Evolutionary conservation across 306 rosid species (phyloP).

Genomic region (Glycine tomentella): DNA sequence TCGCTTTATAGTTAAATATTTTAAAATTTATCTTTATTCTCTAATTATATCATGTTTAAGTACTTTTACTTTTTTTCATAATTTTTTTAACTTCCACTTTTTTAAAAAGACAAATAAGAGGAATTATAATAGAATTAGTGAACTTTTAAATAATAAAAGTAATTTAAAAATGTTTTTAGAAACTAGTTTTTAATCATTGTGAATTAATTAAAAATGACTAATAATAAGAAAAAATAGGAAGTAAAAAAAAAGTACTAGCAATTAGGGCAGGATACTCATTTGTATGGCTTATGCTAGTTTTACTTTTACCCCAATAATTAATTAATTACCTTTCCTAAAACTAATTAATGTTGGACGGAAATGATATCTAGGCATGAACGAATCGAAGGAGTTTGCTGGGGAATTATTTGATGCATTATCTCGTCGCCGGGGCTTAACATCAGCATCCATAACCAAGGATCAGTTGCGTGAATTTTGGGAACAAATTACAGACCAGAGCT

Average conservation of each 20-base stretch:
- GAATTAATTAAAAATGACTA: background rate
- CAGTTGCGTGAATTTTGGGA: slow-evolving; percentile 86
- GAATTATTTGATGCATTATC: slow-evolving; percentile 85
- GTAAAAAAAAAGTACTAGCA: background rate
- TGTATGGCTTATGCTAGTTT: background rate
- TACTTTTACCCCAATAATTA: background rate
- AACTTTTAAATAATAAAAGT: background rate
- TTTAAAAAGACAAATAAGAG: background rate
- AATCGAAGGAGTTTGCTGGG: slow-evolving; percentile 77
- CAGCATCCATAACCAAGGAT: slow-evolving; percentile 63
- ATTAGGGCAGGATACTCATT: background rate
- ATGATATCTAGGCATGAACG: slow-evolving; percentile 63
- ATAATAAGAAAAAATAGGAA: background rate
- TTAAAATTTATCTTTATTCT: background rate
- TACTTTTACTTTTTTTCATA: background rate
- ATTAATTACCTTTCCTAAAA: background rate
- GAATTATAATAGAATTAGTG: background rate
- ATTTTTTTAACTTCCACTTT: background rate
- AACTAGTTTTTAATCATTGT: background rate
- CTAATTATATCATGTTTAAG: background rate
- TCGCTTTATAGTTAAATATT: background rate
- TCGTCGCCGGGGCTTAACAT: slow-evolving; percentile 75
- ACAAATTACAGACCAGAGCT: slow-evolving; percentile 80
- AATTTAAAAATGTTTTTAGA: background rate
- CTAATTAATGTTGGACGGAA: background rate